Evolutionary conservation across 2,329 filamentous ascomycete species (phyloP).

Genomic region (Aspergillus sp.): DNA sequence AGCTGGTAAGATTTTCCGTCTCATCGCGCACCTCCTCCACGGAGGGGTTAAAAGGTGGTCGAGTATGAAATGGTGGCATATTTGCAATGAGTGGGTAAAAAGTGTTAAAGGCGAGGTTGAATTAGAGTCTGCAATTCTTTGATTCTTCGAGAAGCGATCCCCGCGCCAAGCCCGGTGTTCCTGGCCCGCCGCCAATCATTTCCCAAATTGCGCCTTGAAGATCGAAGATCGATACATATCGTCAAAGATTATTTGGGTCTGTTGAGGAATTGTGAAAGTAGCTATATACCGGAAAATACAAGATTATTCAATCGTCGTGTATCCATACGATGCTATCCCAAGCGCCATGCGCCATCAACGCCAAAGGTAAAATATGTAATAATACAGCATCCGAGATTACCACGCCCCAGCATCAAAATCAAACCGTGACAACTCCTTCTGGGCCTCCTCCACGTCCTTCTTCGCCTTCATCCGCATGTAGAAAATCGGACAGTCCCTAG

Average conservation of each 20-base stretch:
- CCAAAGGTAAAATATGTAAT: constrained; percentile 11
- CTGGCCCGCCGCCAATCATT: constrained; percentile 5
- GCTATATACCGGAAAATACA: neutral
- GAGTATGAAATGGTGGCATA: constrained; percentile 11
- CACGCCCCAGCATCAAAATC: constrained; percentile 80
- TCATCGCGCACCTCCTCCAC: constrained; percentile 25
- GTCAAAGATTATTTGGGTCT: neutral
- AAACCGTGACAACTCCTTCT: constrained; percentile 87
- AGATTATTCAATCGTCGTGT: constrained; percentile 8
- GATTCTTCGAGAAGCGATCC: constrained; percentile 1
- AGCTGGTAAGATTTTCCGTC: neutral
- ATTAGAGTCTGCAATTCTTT: constrained; percentile 15
- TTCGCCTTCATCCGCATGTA: constrained; percentile 99
- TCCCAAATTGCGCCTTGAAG: neutral
- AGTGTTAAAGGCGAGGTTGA: constrained; percentile 13
- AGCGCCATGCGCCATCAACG: constrained; percentile 7
- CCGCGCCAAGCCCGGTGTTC: constrained; percentile 15
- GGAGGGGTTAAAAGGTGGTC: constrained; percentile 20
- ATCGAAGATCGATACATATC: neutral
- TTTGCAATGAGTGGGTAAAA: constrained; percentile 8
- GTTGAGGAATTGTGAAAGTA: neutral
- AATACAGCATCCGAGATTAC: constrained; percentile 44
- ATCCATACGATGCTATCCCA: constrained; percentile 11
- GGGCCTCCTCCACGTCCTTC: constrained; percentile 95
- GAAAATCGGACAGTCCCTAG: constrained; percentile 96